phyloP scores from a whole-genome alignment of 257 asterid species.

The Ilex aquifolium region DNA sequence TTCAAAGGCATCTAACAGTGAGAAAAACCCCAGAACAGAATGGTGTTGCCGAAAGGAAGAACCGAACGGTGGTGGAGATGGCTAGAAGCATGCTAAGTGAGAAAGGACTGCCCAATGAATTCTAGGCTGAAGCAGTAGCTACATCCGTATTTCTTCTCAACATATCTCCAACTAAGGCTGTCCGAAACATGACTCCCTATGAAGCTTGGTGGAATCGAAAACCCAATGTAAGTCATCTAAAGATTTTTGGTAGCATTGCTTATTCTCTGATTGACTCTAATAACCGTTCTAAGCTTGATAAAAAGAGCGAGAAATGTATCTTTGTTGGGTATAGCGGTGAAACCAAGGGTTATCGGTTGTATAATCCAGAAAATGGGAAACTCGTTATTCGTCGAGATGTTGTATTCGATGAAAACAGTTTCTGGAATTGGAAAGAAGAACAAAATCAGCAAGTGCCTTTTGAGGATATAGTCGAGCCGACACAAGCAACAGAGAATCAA shows the following conservation, averaged over 20 bases:
- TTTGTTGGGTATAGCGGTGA: neutral
- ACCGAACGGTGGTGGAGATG: neutral
- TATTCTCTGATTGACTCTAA: neutral
- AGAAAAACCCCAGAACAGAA: neutral
- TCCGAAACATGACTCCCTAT: neutral
- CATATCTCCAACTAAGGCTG: neutral
- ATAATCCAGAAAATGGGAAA: neutral
- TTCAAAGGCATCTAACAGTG: neutral
- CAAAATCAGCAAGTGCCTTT: too few relatives aligned
- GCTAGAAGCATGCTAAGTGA: conserved; percentile 1
- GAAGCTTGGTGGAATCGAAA: neutral
- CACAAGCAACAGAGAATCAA: neutral
- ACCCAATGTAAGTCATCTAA: neutral
- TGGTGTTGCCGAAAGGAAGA: conserved; percentile 1
- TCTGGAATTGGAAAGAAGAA: neutral
- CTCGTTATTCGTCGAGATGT: neutral
- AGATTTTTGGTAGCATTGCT: neutral
- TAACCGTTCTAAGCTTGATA: neutral
- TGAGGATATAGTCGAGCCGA: neutral
- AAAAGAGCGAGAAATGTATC: too few relatives aligned
- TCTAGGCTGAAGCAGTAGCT: neutral
- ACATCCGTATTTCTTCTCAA: neutral
- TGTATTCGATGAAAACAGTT: neutral
- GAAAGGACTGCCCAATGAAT: neutral
- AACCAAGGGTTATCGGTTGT: neutral